phyloP scores from a whole-genome alignment of 257 asterid species.

The Schizonepeta tenuifolia region DNA sequence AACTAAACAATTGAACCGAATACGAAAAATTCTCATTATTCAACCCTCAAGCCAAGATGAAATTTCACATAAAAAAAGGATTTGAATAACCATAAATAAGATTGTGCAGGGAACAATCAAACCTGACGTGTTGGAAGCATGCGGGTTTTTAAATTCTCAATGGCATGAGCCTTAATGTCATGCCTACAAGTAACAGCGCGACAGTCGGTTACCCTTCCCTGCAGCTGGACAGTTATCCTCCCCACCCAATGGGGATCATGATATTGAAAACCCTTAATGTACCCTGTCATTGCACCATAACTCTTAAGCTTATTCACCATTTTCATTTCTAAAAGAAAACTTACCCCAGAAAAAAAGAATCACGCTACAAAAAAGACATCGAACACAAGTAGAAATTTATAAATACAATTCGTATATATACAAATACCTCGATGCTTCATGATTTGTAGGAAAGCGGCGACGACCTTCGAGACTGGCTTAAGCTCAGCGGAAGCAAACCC shows the following conservation, averaged over 20 bases:
- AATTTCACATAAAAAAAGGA: constrained; percentile 14
- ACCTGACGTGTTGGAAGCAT: constrained; percentile 95
- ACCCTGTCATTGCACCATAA: constrained; percentile 60
- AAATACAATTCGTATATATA: not conserved
- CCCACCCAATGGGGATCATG: constrained; percentile 90
- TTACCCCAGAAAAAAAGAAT: not conserved
- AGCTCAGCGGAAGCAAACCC: constrained; percentile 88
- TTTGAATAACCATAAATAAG: not conserved
- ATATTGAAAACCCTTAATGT: constrained; percentile 77
- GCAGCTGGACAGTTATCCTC: constrained; percentile 78
- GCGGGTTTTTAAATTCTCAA: constrained; percentile 65
- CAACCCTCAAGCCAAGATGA: constrained; percentile 12
- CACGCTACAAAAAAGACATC: constrained; percentile 1
- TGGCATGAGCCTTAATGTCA: constrained; percentile 66
- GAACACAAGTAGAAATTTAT: not conserved
- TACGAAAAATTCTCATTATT: not conserved
- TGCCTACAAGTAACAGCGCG: constrained; percentile 84
- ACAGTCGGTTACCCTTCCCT: constrained; percentile 89
- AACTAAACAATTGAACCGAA: not conserved
- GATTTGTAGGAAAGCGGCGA: constrained; percentile 87
- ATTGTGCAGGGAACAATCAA: constrained; percentile 21
- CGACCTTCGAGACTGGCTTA: constrained; percentile 73
- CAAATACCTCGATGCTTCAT: constrained; percentile 84
- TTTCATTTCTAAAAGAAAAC: constrained; percentile 6
- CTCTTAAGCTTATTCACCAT: constrained; percentile 26